Evolutionary conservation across 225 moss, liverwort and hornwort species (phyloP).

Genomic region (Pleurozium schreberi): DNA sequence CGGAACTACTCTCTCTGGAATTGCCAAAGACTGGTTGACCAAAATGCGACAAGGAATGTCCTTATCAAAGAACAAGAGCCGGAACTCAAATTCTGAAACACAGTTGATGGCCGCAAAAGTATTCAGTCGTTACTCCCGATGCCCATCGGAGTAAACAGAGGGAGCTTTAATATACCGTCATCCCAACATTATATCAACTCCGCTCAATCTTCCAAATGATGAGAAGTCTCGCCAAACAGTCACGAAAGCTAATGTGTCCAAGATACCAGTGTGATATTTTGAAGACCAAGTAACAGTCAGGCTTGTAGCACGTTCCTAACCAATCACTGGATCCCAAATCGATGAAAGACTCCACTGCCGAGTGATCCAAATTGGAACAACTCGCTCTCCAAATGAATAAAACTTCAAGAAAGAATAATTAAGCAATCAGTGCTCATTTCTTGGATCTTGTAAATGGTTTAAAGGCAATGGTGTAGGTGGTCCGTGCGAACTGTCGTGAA

Average conservation of each 20-base stretch:
- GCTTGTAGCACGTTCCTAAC: not conserved
- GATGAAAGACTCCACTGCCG: not conserved
- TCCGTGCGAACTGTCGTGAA: constrained; percentile 18
- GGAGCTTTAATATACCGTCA: not conserved
- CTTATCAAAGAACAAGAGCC: not conserved
- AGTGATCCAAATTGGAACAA: not conserved
- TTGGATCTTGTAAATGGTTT: constrained; percentile 7
- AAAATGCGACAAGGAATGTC: not conserved
- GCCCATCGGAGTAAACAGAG: not conserved
- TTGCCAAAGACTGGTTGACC: not conserved
- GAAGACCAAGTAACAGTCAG: not conserved
- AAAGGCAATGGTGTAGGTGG: constrained; percentile 8
- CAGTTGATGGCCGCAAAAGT: not conserved
- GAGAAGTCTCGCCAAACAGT: not conserved
- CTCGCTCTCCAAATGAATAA: not conserved
- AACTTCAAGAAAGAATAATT: not conserved
- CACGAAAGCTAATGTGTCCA: not conserved
- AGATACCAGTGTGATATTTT: not conserved
- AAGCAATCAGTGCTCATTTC: constrained; percentile 12
- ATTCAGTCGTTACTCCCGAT: not conserved
- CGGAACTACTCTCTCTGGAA: not conserved
- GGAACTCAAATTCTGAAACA: not conserved
- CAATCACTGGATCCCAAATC: not conserved
- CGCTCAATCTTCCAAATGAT: not conserved
- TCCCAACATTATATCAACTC: not conserved